Evolutionary conservation across 2,329 filamentous ascomycete species (phyloP).

Genomic region (Lecanosticta acicola): DNA sequence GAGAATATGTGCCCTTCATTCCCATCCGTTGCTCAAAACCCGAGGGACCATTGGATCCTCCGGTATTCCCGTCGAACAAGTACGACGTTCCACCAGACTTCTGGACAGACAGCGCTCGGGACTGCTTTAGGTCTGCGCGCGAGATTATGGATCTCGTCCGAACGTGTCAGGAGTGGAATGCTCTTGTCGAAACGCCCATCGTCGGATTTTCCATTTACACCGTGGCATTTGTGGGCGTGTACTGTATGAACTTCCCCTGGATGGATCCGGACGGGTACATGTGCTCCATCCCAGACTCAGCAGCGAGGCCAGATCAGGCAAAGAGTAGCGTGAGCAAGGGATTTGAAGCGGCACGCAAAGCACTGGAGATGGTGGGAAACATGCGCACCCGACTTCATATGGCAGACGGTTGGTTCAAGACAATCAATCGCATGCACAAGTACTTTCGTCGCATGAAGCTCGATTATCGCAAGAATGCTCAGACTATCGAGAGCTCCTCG

Average conservation of each 20-base stretch:
- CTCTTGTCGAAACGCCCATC: slow-evolving; percentile 62
- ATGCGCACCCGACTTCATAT: slow-evolving; percentile 52
- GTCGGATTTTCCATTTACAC: slow-evolving; percentile 63
- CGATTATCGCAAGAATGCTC: slow-evolving; percentile 40
- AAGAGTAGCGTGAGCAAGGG: slow-evolving; percentile 27
- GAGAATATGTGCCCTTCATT: slow-evolving; percentile 63
- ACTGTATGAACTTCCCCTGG: slow-evolving; percentile 60
- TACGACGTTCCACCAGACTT: slow-evolving; percentile 49
- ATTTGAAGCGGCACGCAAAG: slow-evolving; percentile 44
- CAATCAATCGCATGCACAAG: slow-evolving; percentile 49
- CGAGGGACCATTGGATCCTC: slow-evolving; percentile 55
- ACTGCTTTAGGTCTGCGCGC: slow-evolving; percentile 57
- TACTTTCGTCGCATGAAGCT: slow-evolving; percentile 50
- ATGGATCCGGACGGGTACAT: slow-evolving; percentile 60
- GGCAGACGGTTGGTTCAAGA: slow-evolving; percentile 52
- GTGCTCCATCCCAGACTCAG: slow-evolving; percentile 25
- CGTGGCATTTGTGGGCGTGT: slow-evolving; percentile 59
- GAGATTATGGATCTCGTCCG: slow-evolving; percentile 61
- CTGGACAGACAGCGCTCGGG: slow-evolving; percentile 58
- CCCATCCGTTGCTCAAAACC: slow-evolving; percentile 50
- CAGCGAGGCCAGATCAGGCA: slow-evolving; percentile 6
- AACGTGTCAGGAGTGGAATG: slow-evolving; percentile 55
- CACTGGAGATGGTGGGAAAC: slow-evolving; percentile 47
- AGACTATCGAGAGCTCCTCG: slow-evolving; percentile 27
- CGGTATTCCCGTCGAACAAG: slow-evolving; percentile 47